These are phyloP conservation scores for Blumeriella jaapii DNA, from an alignment of 2,329 filamentous ascomycete species.

Conservation along the genomic window DNA sequence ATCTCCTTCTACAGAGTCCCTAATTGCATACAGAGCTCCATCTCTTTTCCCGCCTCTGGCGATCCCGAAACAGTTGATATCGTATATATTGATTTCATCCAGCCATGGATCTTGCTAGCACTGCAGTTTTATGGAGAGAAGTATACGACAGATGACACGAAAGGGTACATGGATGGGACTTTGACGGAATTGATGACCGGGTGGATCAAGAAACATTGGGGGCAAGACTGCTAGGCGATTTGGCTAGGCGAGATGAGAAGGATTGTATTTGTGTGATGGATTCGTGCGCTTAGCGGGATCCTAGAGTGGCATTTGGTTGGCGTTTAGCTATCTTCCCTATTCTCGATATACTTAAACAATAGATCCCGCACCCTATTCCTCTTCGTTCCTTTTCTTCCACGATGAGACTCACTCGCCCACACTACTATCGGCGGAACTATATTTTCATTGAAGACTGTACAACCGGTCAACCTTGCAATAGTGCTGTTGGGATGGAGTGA, in stretches of 20 bases:
- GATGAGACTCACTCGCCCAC: too few relatives aligned
- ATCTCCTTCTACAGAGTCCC: slow-evolving; percentile 69
- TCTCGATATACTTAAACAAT: too few relatives aligned
- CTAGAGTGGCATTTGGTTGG: slow-evolving; percentile 5
- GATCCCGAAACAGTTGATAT: slow-evolving; percentile 69
- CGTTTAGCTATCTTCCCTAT: too few relatives aligned
- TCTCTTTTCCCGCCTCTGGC: slow-evolving; percentile 43
- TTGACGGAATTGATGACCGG: slow-evolving; percentile 43
- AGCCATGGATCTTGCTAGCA: slow-evolving; percentile 68
- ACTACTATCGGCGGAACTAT: too few relatives aligned
- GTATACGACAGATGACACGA: slow-evolving; percentile 37
- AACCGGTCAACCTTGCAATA: too few relatives aligned
- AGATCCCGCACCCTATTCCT: too few relatives aligned
- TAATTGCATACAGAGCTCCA: slow-evolving; percentile 66
- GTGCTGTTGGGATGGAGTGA: too few relatives aligned
- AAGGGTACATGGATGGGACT: slow-evolving; percentile 39
- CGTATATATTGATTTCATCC: slow-evolving; percentile 84
- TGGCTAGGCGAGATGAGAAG: too few relatives aligned
- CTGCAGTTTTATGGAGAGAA: slow-evolving; percentile 48
- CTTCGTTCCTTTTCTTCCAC: too few relatives aligned
- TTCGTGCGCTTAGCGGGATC: background rate
- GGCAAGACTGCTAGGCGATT: slow-evolving; percentile 20
- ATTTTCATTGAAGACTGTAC: too few relatives aligned
- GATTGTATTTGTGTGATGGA: background rate
- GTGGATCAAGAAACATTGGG: slow-evolving; percentile 51